Evolutionary conservation across 139 green algal genomes (phyloP).

Genomic region (Haematococcus lacustris): DNA sequence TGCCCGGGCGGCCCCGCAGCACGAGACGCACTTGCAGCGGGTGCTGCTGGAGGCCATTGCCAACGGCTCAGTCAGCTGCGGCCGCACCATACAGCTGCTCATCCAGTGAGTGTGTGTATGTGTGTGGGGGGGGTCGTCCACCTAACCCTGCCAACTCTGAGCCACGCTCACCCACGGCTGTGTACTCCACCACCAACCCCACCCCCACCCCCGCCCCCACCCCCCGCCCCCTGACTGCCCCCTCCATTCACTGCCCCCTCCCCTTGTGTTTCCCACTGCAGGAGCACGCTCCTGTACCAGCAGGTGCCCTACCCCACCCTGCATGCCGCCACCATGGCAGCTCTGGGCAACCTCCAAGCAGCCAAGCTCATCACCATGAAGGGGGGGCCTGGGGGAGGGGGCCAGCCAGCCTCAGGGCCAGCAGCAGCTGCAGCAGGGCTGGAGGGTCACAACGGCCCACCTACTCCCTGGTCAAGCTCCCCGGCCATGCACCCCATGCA

Average conservation of each 20-base stretch:
- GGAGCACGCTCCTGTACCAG: background rate
- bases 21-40: slow-evolving; percentile 42
- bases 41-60: slow-evolving; percentile 56
- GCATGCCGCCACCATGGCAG: background rate
- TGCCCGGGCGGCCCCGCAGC: too few species aligned
- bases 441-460: too few species aligned
- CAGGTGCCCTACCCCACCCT: background rate
- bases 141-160: background rate
- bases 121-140: background rate
- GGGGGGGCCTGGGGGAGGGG: too few species aligned
- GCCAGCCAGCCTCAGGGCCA: too few species aligned
- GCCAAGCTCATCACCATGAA: background rate
- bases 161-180: too few species aligned
- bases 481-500: too few species aligned
- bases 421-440: too few species aligned
- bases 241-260: background rate
- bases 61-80: slow-evolving; percentile 28
- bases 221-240: background rate
- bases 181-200: too few species aligned
- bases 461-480: too few species aligned
- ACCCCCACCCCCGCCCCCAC: too few species aligned
- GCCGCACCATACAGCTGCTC: slow-evolving; percentile 30
- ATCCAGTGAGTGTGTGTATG: slow-evolving; percentile 17
- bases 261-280: background rate
- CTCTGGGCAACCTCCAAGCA: background rate